A percentile compares a stretch with the other conserved stretches of the same genome.
These are phyloP conservation scores for Lycium barbarum DNA, from an alignment of 257 asterid genomes.

Conservation along the genomic window DNA sequence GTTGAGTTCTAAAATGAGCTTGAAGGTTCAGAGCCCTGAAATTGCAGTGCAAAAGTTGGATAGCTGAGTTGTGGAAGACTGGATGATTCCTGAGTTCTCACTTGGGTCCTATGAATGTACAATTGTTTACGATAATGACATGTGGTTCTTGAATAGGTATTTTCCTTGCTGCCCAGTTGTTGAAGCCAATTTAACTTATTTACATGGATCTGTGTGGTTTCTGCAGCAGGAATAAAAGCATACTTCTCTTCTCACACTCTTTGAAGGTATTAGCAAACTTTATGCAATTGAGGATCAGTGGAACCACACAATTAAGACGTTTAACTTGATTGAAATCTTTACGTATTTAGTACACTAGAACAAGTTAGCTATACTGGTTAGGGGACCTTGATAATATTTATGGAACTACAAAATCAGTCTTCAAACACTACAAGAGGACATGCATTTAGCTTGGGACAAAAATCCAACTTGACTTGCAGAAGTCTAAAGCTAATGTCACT, in stretches of 20 bases:
- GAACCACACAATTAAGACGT: not conserved
- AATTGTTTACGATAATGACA: not conserved
- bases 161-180: conserved; percentile 16
- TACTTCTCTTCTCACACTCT: conserved; percentile 1
- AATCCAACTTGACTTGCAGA: not conserved
- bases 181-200: not conserved
- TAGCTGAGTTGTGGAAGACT: not conserved
- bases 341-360: not conserved
- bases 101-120: not conserved
- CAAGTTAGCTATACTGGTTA: not conserved
- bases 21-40: conserved; percentile 14
- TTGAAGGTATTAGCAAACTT: not conserved
- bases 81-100: not conserved
- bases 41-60: not conserved
- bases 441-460: not conserved
- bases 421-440: not conserved
- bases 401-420: too few relatives aligned
- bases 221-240: not conserved
- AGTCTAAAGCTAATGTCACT: not conserved
- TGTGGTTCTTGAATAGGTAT: not conserved
- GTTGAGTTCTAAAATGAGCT: conserved; percentile 16
- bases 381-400: not conserved
- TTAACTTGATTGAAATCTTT: not conserved
- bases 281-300: not conserved
- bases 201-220: not conserved